Percentiles rank a stretch among this genome's conserved stretches.
phyloP scores from a whole-genome alignment of 2,329 filamentous ascomycete species.

The Monosporascus sp. region DNA sequence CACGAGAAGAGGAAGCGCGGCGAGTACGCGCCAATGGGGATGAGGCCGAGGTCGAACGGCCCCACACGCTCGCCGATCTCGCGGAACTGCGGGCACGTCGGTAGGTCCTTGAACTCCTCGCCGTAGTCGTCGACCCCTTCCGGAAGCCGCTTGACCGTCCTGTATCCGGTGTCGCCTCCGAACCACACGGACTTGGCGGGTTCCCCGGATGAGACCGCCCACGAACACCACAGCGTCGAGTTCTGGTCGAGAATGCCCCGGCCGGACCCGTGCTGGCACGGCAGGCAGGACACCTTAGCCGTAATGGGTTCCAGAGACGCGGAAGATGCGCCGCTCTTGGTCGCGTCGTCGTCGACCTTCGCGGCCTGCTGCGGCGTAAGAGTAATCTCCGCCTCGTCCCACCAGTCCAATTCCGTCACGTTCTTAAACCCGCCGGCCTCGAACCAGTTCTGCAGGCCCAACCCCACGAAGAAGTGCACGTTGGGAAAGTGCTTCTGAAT shows the following conservation, averaged over 20 bases:
- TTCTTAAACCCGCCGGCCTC: conserved; percentile 61
- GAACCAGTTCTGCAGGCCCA: conserved; percentile 84
- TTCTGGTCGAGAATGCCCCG: conserved; percentile 64
- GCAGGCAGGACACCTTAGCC: conserved; percentile 71
- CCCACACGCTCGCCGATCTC: conserved; percentile 76
- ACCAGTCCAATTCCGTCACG: conserved; percentile 92
- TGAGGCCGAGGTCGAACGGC: conserved; percentile 84
- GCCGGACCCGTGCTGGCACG: conserved; percentile 77
- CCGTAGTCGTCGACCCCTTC: conserved; percentile 64
- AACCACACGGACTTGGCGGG: conserved; percentile 75
- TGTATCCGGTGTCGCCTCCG: conserved; percentile 86
- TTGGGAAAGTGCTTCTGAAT: conserved; percentile 67
- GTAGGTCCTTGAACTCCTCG: conserved; percentile 58
- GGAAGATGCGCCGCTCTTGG: conserved; percentile 24
- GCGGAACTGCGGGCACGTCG: conserved; percentile 76
- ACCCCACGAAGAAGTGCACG: conserved; percentile 81
- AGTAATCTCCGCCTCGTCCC: conserved; percentile 74
- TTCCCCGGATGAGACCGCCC: conserved; percentile 65
- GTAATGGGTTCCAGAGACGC: conserved; percentile 47
- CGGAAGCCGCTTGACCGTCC: conserved; percentile 63
- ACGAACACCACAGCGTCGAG: conserved; percentile 81
- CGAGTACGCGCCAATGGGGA: conserved; percentile 87
- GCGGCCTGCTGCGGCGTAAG: conserved; percentile 36
- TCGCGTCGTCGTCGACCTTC: conserved; percentile 11
- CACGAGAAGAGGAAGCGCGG: conserved; percentile 68